phyloP scores from a whole-genome alignment of 306 rosid species.

The Quillaja saponaria region DNA sequence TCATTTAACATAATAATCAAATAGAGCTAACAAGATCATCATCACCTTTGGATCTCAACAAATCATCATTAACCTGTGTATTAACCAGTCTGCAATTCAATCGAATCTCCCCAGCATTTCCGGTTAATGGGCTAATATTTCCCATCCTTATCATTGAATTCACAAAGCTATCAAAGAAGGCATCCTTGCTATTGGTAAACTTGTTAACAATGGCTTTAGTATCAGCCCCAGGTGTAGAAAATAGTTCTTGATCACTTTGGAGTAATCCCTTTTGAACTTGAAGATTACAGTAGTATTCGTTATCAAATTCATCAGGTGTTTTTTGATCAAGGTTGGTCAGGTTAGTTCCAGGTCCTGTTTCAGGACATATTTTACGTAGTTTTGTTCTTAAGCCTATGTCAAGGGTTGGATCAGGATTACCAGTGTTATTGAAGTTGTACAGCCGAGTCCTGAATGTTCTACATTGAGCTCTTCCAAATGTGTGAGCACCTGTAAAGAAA shows the following conservation, averaged over 20 bases:
- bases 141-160: conserved; percentile 51
- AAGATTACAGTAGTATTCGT: conserved; percentile 40
- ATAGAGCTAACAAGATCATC: too few species aligned
- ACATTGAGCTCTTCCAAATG: conserved; percentile 38
- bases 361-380: conserved; percentile 32
- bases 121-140: conserved; percentile 39
- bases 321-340: conserved; percentile 38
- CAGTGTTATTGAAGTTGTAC: conserved; percentile 29
- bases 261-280: conserved; percentile 34
- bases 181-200: conserved; percentile 25
- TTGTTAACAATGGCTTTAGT: conserved; percentile 38
- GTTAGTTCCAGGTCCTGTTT: conserved; percentile 29
- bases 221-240: conserved; percentile 38
- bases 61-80: conserved; percentile 19
- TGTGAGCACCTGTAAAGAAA: conserved; percentile 49
- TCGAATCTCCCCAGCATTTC: conserved; percentile 41
- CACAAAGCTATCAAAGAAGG: conserved; percentile 31
- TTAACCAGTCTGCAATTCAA: conserved; percentile 40
- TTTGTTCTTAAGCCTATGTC: conserved; percentile 28
- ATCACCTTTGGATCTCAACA: too few species aligned
- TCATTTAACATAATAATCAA: too few species aligned
- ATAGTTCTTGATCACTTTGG: conserved; percentile 43
- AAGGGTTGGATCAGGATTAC: conserved; percentile 38
- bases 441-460: not conserved
- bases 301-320: conserved; percentile 45